These are phyloP conservation scores for Astrothelium macrocarpum DNA, from an alignment of 495 filamentous ascomycete genomes.

Conservation along the genomic window DNA sequence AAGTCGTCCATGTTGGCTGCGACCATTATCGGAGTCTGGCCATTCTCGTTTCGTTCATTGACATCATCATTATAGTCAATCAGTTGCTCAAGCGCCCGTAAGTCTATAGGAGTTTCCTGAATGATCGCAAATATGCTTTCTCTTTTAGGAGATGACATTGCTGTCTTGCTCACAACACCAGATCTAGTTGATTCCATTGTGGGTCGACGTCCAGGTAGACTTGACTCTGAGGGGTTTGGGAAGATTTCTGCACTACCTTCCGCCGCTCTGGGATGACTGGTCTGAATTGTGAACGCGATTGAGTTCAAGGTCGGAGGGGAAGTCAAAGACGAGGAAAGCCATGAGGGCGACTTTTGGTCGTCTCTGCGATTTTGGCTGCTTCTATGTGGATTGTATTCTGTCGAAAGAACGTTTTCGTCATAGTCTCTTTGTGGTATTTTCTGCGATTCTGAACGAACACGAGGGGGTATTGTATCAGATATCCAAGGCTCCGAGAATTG, in stretches of 20 bases:
- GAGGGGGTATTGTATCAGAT: neutral
- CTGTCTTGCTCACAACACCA: neutral
- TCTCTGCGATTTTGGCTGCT: neutral
- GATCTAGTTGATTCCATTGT: neutral
- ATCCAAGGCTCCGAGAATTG: neutral
- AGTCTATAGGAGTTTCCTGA: neutral
- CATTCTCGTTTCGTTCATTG: neutral
- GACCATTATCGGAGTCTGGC: slow-evolving; percentile 1
- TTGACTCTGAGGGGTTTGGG: neutral
- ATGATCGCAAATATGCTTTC: neutral
- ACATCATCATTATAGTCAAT: neutral
- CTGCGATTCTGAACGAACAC: neutral
- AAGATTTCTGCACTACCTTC: neutral
- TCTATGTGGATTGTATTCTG: neutral
- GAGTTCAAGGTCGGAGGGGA: neutral
- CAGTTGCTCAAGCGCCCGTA: neutral
- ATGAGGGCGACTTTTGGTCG: neutral
- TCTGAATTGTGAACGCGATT: neutral
- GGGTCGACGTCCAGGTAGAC: neutral
- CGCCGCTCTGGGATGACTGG: neutral
- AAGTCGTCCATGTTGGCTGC: neutral
- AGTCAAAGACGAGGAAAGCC: neutral
- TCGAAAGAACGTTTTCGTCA: neutral
- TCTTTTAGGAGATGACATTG: neutral
- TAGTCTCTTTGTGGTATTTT: neutral